Conservation (phyloP, 805 yeast species). For the Lipomyces japonicus region DNA sequence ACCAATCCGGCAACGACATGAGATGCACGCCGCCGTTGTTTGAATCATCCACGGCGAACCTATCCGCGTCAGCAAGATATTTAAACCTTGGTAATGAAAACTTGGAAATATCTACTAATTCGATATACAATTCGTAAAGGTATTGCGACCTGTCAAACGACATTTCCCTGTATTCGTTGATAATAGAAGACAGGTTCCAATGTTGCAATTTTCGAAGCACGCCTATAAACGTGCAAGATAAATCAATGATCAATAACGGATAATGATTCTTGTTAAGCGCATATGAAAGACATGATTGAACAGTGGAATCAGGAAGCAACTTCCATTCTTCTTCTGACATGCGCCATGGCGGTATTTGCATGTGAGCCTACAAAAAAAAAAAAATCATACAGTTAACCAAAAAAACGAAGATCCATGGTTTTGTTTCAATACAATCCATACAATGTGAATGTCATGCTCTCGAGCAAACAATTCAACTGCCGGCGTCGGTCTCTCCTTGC, state of each 20-base stretch:
- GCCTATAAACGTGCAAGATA: slow-evolving; percentile 75
- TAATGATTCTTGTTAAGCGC: slow-evolving; percentile 59
- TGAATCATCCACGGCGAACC: slow-evolving; percentile 5
- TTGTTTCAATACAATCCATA: slow-evolving; percentile 28
- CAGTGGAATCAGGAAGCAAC: slow-evolving; percentile 63
- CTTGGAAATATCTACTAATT: slow-evolving; percentile 51
- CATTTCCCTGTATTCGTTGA: slow-evolving; percentile 78
- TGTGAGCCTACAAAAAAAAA: slow-evolving; percentile 9
- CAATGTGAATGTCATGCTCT: slow-evolving; percentile 39
- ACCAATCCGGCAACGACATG: slow-evolving; percentile 21
- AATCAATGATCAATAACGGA: slow-evolving; percentile 72
- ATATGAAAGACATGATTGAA: slow-evolving; percentile 62
- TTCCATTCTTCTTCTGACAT: slow-evolving; percentile 57
- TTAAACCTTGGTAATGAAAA: slow-evolving; percentile 33
- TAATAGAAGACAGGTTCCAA: slow-evolving; percentile 82
- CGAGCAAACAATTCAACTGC: slow-evolving; percentile 61
- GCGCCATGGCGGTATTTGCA: slow-evolving; percentile 25
- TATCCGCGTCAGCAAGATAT: slow-evolving; percentile 48
- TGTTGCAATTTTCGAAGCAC: slow-evolving; percentile 75
- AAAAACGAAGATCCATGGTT: not conserved
- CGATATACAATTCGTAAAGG: slow-evolving; percentile 76
- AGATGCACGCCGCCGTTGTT: slow-evolving; percentile 11
- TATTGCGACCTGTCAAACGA: slow-evolving; percentile 71
- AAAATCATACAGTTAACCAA: not conserved
- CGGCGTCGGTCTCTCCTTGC: slow-evolving; percentile 81